These are phyloP conservation scores for Fagopyrum tataricum DNA, from an alignment of 148 eudicot genomes.

Conservation along the genomic window DNA sequence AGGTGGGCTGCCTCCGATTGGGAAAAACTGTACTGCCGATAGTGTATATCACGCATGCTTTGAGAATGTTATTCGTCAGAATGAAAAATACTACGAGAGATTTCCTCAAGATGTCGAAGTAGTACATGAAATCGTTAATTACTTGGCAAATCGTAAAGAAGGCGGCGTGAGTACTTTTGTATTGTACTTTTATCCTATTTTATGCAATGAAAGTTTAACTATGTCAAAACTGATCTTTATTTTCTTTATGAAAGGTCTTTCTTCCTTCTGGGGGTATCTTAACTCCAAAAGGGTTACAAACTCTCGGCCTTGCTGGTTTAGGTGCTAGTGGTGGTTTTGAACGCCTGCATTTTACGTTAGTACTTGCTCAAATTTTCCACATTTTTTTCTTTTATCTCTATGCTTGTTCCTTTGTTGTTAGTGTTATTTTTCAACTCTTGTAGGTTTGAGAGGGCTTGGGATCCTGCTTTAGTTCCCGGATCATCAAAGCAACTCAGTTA, in stretches of 20 bases:
- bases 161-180: slow-evolving; percentile 59
- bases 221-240: not conserved
- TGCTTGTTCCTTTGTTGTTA: not conserved
- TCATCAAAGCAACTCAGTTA: slow-evolving; percentile 73
- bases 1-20: slow-evolving; percentile 87
- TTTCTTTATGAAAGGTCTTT: slow-evolving; percentile 37
- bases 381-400: not conserved
- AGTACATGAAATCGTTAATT: slow-evolving; percentile 56
- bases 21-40: slow-evolving; percentile 76
- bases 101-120: slow-evolving; percentile 82
- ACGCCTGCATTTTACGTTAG: slow-evolving; percentile 84
- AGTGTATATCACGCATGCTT: slow-evolving; percentile 64
- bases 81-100: slow-evolving; percentile 76
- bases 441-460: slow-evolving; percentile 97
- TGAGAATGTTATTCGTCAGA: slow-evolving; percentile 53
- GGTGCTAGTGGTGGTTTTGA: slow-evolving; percentile 90
- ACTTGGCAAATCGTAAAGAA: slow-evolving; percentile 61
- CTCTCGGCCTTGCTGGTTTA: slow-evolving; percentile 81
- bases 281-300: slow-evolving; percentile 81
- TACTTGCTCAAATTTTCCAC: slow-evolving; percentile 7
- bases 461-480: slow-evolving; percentile 70
- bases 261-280: slow-evolving; percentile 93
- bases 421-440: not conserved
- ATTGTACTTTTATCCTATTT: not conserved
- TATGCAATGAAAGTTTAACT: not conserved